phyloP scores from a whole-genome alignment of 2,329 filamentous ascomycete species.

The Fusarium sp. region DNA sequence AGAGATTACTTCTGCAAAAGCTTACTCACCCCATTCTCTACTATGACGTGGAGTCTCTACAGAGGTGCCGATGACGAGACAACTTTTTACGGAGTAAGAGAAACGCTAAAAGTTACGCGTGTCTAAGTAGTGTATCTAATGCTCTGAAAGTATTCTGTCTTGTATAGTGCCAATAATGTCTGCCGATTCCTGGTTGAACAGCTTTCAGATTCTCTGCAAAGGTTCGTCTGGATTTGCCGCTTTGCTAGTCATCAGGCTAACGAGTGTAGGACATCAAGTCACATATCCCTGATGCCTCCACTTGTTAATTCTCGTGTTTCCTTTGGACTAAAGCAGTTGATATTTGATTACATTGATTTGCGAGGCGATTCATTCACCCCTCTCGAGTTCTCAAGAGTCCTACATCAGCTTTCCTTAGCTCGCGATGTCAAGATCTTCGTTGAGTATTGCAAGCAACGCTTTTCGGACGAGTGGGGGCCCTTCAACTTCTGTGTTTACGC shows the following conservation, averaged over 20 bases:
- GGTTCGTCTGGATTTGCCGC: not conserved
- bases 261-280: not conserved
- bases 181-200: not conserved
- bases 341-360: not conserved
- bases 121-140: not conserved
- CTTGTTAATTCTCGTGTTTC: fast-evolving
- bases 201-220: not conserved
- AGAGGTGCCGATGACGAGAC: not conserved
- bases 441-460: not conserved
- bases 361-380: not conserved
- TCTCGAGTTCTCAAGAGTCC: not conserved
- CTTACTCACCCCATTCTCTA: not conserved
- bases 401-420: not conserved
- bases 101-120: not conserved
- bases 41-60: not conserved
- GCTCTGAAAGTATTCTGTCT: not conserved
- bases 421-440: not conserved
- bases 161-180: not conserved
- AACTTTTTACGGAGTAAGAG: conserved; percentile 7
- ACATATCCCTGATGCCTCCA: not conserved
- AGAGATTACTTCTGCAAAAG: not conserved
- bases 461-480: not conserved
- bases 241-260: not conserved
- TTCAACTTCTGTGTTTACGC: not conserved
- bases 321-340: not conserved